phyloP scores from a whole-genome alignment of 1,284 basidiomycete species.

The Apiotrichum akiyoshidainum region DNA sequence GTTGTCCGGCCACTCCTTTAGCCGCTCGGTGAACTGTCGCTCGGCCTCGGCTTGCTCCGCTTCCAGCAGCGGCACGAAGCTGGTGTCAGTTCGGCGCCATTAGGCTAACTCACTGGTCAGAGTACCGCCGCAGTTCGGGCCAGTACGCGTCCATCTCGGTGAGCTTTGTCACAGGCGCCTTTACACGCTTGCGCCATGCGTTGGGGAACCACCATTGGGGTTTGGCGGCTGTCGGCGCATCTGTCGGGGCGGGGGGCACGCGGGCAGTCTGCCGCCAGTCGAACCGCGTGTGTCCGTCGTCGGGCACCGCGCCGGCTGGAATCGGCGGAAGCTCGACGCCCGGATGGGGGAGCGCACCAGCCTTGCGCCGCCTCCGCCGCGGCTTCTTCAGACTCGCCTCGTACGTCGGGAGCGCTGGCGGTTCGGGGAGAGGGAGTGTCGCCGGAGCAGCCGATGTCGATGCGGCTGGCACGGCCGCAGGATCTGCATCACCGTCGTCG shows the following conservation, averaged over 20 bases:
- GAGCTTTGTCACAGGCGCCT: conserved; percentile 46
- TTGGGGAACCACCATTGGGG: conserved; percentile 27
- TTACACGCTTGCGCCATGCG: conserved; percentile 32
- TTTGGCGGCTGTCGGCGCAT: no score
- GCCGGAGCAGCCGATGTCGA: neutral
- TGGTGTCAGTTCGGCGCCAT: conserved; percentile 37
- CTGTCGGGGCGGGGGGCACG: no score
- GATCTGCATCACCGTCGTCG: neutral
- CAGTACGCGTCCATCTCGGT: conserved; percentile 50
- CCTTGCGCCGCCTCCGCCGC: conserved; percentile 9
- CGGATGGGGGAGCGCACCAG: neutral
- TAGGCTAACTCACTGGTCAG: conserved; percentile 28
- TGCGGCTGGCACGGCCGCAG: neutral
- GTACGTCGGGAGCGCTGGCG: conserved; percentile 4
- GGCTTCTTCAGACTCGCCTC: conserved; percentile 12
- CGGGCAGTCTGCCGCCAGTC: conserved; percentile 30
- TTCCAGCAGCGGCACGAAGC: conserved; percentile 63
- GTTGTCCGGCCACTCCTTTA: conserved; percentile 63
- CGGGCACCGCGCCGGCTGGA: conserved; percentile 23
- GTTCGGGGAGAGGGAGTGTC: neutral
- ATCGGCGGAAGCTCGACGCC: conserved; percentile 9
- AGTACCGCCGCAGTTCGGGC: conserved; percentile 51
- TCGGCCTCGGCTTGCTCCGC: conserved; percentile 66
- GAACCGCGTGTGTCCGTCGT: conserved; percentile 34
- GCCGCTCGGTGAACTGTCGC: conserved; percentile 57